Evolutionary conservation across 345 rosid genomes (phyloP).

Genomic region (Syzygium jambos): DNA sequence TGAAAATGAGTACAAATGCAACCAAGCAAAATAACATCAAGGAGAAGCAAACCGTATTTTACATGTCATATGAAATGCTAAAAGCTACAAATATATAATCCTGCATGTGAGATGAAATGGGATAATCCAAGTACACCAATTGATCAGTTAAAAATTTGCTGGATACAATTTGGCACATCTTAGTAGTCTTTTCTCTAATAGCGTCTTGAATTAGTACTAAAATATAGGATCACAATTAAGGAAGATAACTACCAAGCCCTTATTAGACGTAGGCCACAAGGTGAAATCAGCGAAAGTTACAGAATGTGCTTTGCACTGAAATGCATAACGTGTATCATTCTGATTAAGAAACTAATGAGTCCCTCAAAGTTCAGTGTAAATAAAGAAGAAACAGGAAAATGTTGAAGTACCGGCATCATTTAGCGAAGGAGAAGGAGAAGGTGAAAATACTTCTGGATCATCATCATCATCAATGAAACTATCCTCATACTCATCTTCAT

Average conservation of each 20-base stretch:
- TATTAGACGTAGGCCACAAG: background rate
- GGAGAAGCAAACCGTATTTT: background rate
- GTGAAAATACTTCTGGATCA: conserved; percentile 12
- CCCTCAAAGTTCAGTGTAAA: background rate
- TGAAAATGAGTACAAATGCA: background rate
- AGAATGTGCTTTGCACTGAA: background rate
- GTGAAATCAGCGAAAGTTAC: background rate
- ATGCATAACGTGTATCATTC: background rate
- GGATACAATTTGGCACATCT: background rate
- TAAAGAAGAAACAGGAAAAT: background rate
- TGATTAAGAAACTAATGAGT: background rate
- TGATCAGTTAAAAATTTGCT: background rate
- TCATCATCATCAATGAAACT: conserved; percentile 75
- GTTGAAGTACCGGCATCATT: conserved; percentile 26
- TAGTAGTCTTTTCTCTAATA: background rate
- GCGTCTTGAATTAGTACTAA: background rate
- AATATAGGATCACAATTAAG: background rate
- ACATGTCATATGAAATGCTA: background rate
- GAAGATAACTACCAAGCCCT: background rate
- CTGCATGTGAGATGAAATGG: background rate
- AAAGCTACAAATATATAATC: background rate
- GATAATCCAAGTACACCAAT: background rate
- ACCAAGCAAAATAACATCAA: background rate
- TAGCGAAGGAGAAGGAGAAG: conserved; percentile 18
- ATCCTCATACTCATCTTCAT: conserved; percentile 51